Evolutionary conservation across 1,139 yeast genomes (phyloP).

Genomic region (Diutina neorugosa): DNA sequence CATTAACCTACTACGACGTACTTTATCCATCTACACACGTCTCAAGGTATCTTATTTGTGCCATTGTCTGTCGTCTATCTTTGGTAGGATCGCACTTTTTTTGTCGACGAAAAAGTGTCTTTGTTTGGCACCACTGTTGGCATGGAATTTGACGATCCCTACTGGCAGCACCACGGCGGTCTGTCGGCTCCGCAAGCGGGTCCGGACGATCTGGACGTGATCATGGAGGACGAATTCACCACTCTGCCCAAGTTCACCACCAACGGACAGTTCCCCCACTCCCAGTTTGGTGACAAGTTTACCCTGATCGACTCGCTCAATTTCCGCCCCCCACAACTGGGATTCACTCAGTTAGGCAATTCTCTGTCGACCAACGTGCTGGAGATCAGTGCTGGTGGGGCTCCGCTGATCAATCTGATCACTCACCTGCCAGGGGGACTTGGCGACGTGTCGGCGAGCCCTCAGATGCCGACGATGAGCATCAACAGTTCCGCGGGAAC

Average conservation of each 20-base stretch:
- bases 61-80: too few species aligned
- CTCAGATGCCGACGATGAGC: background rate
- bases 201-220: constrained; percentile 1
- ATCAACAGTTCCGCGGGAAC: background rate
- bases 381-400: constrained; percentile 14
- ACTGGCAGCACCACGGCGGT: background rate
- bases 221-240: background rate
- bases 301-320: constrained; percentile 23
- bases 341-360: constrained; percentile 33
- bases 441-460: background rate
- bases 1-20: too few species aligned
- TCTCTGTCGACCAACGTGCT: constrained; percentile 29
- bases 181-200: background rate
- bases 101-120: background rate
- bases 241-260: constrained; percentile 1
- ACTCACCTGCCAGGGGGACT: background rate
- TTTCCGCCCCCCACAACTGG: constrained; percentile 28
- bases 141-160: constrained; percentile 4
- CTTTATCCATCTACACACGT: too few species aligned
- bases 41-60: too few species aligned
- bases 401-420: background rate
- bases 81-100: background rate
- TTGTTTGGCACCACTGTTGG: background rate
- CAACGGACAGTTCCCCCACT: constrained; percentile 18
- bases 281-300: constrained; percentile 11